phyloP scores from a whole-genome alignment of 345 rosid genomes.

The Sonneratia caseolaris region DNA sequence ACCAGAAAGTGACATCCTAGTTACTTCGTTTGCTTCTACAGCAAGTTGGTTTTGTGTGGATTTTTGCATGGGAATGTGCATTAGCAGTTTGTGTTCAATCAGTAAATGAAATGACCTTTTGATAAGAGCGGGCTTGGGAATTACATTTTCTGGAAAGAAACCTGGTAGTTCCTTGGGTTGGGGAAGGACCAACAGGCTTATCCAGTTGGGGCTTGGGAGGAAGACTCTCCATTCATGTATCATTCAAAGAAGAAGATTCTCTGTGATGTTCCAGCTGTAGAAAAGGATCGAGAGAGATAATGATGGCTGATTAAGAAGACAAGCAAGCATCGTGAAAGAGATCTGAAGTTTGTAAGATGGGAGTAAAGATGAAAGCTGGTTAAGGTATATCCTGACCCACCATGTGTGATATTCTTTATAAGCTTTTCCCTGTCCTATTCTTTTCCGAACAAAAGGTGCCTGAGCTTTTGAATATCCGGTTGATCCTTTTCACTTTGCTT shows the following conservation, averaged over 20 bases:
- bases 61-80: not conserved
- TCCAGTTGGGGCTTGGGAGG: conserved; percentile 1
- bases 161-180: not conserved
- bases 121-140: not conserved
- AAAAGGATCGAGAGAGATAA: not conserved
- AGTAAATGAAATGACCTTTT: not conserved
- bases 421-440: not conserved
- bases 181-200: not conserved
- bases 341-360: not conserved
- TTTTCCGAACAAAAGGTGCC: not conserved
- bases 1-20: not conserved
- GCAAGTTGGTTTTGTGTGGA: not conserved
- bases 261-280: conserved; percentile 3
- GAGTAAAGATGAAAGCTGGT: conserved; percentile 9
- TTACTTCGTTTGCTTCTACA: not conserved
- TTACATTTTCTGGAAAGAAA: not conserved
- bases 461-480: not conserved
- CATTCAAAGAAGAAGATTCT: conserved; percentile 16
- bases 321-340: conserved; percentile 2
- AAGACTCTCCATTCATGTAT: conserved; percentile 18
- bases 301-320: not conserved
- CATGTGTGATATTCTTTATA: conserved; percentile 15
- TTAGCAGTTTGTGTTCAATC: not conserved
- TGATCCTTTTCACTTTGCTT: not conserved
- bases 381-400: conserved; percentile 26